Base-by-base conservation (phyloP, 106 monocot genomes). In the Dendrobium huoshanense region DNA sequence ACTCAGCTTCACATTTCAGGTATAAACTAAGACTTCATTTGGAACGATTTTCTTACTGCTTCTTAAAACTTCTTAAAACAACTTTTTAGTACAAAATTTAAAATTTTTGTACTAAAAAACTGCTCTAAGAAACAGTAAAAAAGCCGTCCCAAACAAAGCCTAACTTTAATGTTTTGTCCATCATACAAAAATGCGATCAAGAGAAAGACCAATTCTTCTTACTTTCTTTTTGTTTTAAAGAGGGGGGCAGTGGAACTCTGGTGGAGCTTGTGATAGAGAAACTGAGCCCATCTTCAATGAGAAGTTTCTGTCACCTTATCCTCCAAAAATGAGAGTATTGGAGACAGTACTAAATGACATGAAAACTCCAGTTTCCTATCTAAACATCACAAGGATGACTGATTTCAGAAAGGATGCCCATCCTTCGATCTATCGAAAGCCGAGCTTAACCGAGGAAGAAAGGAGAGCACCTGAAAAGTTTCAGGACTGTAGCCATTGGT, bases 401-500 rank as follows among this genome's bases (percentile, higher is more conserved):
- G 97, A 94, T 79, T 97, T 94, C 81, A 77, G 97, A 61, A 97
- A 97, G 79, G 97, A 97, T 56, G 97, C 83, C 17, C 97, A 97
- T 67, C 97, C 97, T 64, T 97, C 97, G 0, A 80, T 97, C 13
- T 97, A 97, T 42, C 80, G 92, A 72, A 90, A 85, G 77, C 87
- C 75, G 47, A 87, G 81, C 29, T 44, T 85, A 33, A 84, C 85
- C 0, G 91, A 90, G 40, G 88, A 81, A 17, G 87, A 91, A 80
- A 83, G 87, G 70, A 87, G 73, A 41, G 75, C 83, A 7, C 88
- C 86, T 2, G 83, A 87, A 2, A 67, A 75, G 29, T 85, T 78
- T 49, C 97, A 97, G 84, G 97, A 97, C 73, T 97, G 97, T 84
- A 97, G 97, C 80, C 97, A 97, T 76, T 97, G 94, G 97, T 97